Base-by-base conservation (phyloP, 164 flowering plant genomes). In the Stephania cephalantha region DNA sequence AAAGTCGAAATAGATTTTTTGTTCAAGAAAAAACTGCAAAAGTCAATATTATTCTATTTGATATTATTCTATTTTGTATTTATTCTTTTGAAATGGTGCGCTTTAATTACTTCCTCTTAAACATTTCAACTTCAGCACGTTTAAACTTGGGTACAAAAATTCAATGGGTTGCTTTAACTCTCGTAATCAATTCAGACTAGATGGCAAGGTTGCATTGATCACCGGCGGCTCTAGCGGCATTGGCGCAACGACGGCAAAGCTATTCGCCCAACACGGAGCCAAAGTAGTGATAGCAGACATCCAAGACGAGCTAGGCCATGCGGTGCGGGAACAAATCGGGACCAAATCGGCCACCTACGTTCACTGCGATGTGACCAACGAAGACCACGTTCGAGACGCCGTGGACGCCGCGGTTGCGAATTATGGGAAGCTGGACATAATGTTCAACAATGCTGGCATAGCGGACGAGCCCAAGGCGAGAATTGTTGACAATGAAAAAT, bases 381-480 rank as follows among this genome's bases (percentile, higher is more conserved):
- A 77, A 72, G 1, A 8, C 7, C 68, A 77, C 11, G 72, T 77
- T 0, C 25, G 42, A 35, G 42, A 29, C 12, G 71, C 71, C 1
- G 58, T 77, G 2, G 75, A 77, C 30, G n/a, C 6, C n/a, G 52
- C 79, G 1, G 25, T 77, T 5, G 13, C 75, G 6, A 79, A 55
- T 65, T 71, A 81, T 29, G 87, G 87, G 0, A 83, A 82, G 71
- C 88, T 84, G 0, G 88, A 86, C 71, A 79, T 84, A 9, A 78
- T 86, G 83, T 79, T 73, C 81, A 82, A 72, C 79, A 86, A 85
- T 53, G 87, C 85, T 1, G 89, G 86, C n/a, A 77, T 82, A 8
- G 2, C 12, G 0, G 85, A 77, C 29, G 9, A 8, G 1, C 0
- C 12, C n/a, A 45, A 15, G 15, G 45, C 69, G 4, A 9, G 73